Base-by-base conservation (phyloP, 2,329 filamentous ascomycete species). In the Aspergillus melleus region DNA sequence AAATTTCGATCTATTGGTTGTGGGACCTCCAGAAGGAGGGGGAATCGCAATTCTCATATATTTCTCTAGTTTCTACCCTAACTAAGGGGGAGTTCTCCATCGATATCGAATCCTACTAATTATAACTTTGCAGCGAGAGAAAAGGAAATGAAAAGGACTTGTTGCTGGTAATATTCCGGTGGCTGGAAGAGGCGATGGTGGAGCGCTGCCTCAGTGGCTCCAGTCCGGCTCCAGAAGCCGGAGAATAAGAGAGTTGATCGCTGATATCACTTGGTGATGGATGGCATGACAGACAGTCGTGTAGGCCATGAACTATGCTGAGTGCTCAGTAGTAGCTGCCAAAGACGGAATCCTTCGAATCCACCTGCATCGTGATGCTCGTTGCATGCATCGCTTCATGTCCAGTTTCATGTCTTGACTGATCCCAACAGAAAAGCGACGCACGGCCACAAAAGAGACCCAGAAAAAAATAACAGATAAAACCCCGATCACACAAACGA, bases 171-270 rank as follows among this genome's bases (percentile, higher is more conserved):
- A 47, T 49, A 49, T 55, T 49, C 32, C 24, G 44, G 53, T 55
- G 53, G 53, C 53, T 58, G 52, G 52, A 53, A 53, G 56, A 52
- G 36, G 55, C 50, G 46, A 26, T 46, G 42, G 62, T 64, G 62
- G 62, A 61, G 51, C 16, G 36, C 61, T 59, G 24, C 24, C 24
- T 24, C 24, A 24, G 24, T 24, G 52, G 55, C 19, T 42, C 57
- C 56, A 55, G 57, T 52, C 56, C 58, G 52, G 60, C 54, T 56
- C 63, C 57, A 61, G 54, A 53, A 55, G 30, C 49, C 63, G 62
- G 62, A 64, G 62, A 60, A 62, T 57, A 59, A 58, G 57, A 47
- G 26, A 47, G 59, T 58, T 51, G 57, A 62, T 62, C 58, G 44
- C 47, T 32, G 62, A 62, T 61, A 64, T 55, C 52, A 52, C 24